Evolutionary conservation across 306 rosid genomes (phyloP).

Genomic region (Rosa rugosa): DNA sequence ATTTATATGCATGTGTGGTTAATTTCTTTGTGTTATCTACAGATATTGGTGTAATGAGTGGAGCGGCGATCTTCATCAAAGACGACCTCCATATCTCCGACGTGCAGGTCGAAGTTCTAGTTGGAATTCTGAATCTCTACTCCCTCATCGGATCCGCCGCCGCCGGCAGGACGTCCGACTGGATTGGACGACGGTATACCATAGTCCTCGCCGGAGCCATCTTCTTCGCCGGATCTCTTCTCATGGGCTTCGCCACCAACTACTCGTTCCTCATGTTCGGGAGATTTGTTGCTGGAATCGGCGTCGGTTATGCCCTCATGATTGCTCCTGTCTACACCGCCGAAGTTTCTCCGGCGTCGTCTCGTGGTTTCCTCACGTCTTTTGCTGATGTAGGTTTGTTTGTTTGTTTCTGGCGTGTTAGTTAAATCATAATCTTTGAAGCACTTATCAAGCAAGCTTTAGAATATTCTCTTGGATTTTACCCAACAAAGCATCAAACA

Average conservation of each 20-base stretch:
- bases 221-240: constrained; percentile 68
- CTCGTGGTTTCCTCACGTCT: constrained; percentile 84
- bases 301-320: constrained; percentile 79
- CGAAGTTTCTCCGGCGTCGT: constrained; percentile 71
- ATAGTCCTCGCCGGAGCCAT: constrained; percentile 58
- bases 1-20: neutral
- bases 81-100: constrained; percentile 53
- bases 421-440: neutral
- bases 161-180: constrained; percentile 86
- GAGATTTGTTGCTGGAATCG: constrained; percentile 72
- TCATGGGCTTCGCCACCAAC: constrained; percentile 84
- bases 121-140: constrained; percentile 70
- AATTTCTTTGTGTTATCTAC: neutral
- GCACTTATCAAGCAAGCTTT: constrained; percentile 7
- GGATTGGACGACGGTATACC: constrained; percentile 90
- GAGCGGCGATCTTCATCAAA: constrained; percentile 63
- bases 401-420: neutral
- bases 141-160: constrained; percentile 63
- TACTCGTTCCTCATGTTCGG: constrained; percentile 81
- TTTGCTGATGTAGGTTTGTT: constrained; percentile 59
- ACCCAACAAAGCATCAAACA: neutral
- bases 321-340: constrained; percentile 86
- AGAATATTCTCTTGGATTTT: neutral
- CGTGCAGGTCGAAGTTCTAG: constrained; percentile 50
- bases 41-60: constrained; percentile 99